Evolutionary conservation across 805 yeast genomes (phyloP).

Genomic region (Candida nitratophila): DNA sequence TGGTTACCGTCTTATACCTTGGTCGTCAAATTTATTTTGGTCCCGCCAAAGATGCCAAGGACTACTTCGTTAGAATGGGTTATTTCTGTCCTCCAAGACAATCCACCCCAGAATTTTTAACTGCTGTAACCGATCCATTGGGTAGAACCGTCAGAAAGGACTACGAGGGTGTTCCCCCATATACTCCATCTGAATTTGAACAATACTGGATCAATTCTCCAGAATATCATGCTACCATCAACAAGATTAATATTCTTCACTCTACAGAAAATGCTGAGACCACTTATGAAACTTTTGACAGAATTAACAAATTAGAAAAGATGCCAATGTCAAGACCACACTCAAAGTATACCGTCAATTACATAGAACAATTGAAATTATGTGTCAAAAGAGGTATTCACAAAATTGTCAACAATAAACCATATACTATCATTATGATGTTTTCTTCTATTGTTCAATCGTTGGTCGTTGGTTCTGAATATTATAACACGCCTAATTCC

Average conservation of each 20-base stretch:
- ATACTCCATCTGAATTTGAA: conserved; percentile 51
- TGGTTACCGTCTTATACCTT: conserved; percentile 50
- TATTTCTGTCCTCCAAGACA: conserved; percentile 57
- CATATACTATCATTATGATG: conserved; percentile 42
- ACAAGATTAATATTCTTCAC: conserved; percentile 29
- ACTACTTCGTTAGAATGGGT: conserved; percentile 57
- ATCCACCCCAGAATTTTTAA: conserved; percentile 63
- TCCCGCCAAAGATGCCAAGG: conserved; percentile 44
- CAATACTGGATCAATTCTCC: conserved; percentile 42
- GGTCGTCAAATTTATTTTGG: conserved; percentile 61
- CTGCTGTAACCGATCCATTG: conserved; percentile 60
- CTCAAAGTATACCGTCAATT: conserved; percentile 33
- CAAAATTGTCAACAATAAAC: conserved; percentile 48
- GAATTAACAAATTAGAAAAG: conserved; percentile 28
- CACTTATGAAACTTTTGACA: conserved; percentile 22
- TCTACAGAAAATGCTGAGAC: conserved; percentile 23
- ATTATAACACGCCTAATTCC: conserved; percentile 40
- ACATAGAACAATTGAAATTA: conserved; percentile 41
- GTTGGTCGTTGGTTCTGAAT: conserved; percentile 54
- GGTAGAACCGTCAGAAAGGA: conserved; percentile 48
- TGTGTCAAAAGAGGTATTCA: conserved; percentile 48
- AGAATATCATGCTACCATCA: conserved; percentile 23
- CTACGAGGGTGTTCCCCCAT: conserved; percentile 48
- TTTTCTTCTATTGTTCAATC: conserved; percentile 51
- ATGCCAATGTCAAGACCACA: conserved; percentile 32